These are phyloP conservation scores for Ehretia macrophylla DNA, from an alignment of 257 asterid genomes.

Conservation along the genomic window DNA sequence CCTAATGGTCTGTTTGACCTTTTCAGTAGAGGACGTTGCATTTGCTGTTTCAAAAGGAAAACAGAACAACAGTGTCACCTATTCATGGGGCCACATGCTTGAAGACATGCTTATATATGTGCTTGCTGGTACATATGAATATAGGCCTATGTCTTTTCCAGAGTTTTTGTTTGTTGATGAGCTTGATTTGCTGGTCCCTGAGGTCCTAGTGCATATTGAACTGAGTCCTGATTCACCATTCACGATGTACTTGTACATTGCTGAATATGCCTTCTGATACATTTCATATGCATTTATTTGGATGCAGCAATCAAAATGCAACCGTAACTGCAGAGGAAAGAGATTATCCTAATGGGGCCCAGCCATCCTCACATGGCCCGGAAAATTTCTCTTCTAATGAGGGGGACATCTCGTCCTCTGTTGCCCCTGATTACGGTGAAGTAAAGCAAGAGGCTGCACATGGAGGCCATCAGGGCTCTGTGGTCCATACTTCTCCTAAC, in stretches of 20 bases:
- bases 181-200: no score
- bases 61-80: no score
- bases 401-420: conserved; percentile 51
- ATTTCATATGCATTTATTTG: conserved; percentile 2
- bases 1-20: no score
- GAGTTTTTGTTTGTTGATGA: no score
- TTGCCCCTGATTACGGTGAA: conserved; percentile 41
- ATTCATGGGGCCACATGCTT: no score
- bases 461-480: conserved; percentile 52
- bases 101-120: no score
- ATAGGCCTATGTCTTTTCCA: no score
- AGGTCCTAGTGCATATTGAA: no score
- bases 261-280: background rate
- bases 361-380: conserved; percentile 41
- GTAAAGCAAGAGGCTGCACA: conserved; percentile 52
- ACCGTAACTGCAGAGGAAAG: conserved; percentile 39
- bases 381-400: conserved; percentile 37
- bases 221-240: no score
- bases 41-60: no score
- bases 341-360: conserved; percentile 45
- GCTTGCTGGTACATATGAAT: no score
- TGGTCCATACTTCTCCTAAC: conserved; percentile 53
- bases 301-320: conserved; percentile 50
- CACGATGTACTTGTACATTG: background rate
- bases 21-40: no score